A percentile compares a stretch with the other conserved stretches of the same genome.
phyloP scores from a whole-genome alignment of 2,329 filamentous ascomycete species.

The Chaetomiaceae sp. region DNA sequence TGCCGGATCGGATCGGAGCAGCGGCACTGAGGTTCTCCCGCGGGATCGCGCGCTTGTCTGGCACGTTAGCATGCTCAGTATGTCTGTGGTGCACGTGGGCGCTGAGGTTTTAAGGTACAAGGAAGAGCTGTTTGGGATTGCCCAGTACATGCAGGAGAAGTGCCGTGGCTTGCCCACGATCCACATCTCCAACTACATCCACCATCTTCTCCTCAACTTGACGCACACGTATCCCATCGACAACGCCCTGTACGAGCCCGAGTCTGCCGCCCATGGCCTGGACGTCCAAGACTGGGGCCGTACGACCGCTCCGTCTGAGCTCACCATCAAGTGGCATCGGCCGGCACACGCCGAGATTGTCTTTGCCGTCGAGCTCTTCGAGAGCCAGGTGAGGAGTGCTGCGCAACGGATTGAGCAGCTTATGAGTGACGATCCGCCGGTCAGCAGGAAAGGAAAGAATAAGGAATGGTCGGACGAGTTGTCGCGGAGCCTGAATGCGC shows the following conservation, averaged over 20 bases:
- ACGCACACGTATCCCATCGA: conserved; percentile 93
- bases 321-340: conserved; percentile 89
- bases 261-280: conserved; percentile 64
- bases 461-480: conserved; percentile 99
- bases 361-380: conserved; percentile 86
- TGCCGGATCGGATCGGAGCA: conserved; percentile 89
- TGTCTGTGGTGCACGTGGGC: conserved; percentile 96
- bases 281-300: conserved; percentile 80
- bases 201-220: conserved; percentile 89
- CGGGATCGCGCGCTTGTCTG: conserved; percentile 90
- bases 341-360: conserved; percentile 74
- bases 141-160: conserved; percentile 92
- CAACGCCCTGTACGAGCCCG: conserved; percentile 80
- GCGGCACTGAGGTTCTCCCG: conserved; percentile 86
- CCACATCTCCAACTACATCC: conserved; percentile 95
- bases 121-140: conserved; percentile 83
- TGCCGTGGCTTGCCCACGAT: conserved; percentile 92
- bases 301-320: conserved; percentile 64
- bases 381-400: conserved; percentile 74
- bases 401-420: conserved; percentile 69
- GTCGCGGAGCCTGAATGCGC: conserved; percentile 78
- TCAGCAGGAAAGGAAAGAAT: conserved; percentile 89
- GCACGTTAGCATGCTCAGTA: conserved; percentile 95
- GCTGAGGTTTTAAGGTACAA: conserved; percentile 85
- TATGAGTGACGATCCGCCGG: conserved; percentile 73